Conservation (phyloP, 2,329 filamentous ascomycete genomes). For the Beauveria sp. region DNA sequence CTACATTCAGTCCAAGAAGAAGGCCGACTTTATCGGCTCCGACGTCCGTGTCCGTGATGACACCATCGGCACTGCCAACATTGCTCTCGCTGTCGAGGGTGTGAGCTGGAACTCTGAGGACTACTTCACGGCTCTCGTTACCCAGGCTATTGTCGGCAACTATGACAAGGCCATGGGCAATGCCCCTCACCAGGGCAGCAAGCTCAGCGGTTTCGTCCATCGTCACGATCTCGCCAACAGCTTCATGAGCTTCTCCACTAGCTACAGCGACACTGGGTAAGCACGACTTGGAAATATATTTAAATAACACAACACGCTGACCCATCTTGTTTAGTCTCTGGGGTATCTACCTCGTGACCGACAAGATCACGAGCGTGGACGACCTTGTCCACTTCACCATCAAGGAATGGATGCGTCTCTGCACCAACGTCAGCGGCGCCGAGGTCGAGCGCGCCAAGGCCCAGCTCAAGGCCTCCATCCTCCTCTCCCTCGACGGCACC, state of each 20-base stretch:
- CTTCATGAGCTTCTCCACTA: slow-evolving; percentile 99
- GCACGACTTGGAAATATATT: slow-evolving; percentile 18
- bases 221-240: slow-evolving; percentile 95
- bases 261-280: slow-evolving; percentile 98
- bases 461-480: slow-evolving; percentile 96
- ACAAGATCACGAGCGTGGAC: slow-evolving; percentile 79
- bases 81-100: slow-evolving; percentile 97
- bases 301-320: slow-evolving; percentile 16
- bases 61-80: slow-evolving; percentile 91
- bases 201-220: slow-evolving; percentile 90
- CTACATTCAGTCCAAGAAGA: slow-evolving; percentile 71
- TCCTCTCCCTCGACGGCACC: slow-evolving; percentile 93
- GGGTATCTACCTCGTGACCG: slow-evolving; percentile 97
- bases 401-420: slow-evolving; percentile 95
- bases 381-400: slow-evolving; percentile 98
- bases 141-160: slow-evolving; percentile 98
- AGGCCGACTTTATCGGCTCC: slow-evolving; percentile 92
- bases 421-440: slow-evolving; percentile 75
- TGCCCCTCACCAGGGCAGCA: slow-evolving; percentile 94
- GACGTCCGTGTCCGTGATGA: slow-evolving; percentile 95
- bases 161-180: slow-evolving; percentile 99
- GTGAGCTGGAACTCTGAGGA: slow-evolving; percentile 99
- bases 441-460: slow-evolving; percentile 98
- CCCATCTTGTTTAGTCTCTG: slow-evolving; percentile 61
- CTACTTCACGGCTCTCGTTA: slow-evolving; percentile 96